Conservation (phyloP, 2,329 filamentous ascomycete genomes). For the Fusarium buharicum region DNA sequence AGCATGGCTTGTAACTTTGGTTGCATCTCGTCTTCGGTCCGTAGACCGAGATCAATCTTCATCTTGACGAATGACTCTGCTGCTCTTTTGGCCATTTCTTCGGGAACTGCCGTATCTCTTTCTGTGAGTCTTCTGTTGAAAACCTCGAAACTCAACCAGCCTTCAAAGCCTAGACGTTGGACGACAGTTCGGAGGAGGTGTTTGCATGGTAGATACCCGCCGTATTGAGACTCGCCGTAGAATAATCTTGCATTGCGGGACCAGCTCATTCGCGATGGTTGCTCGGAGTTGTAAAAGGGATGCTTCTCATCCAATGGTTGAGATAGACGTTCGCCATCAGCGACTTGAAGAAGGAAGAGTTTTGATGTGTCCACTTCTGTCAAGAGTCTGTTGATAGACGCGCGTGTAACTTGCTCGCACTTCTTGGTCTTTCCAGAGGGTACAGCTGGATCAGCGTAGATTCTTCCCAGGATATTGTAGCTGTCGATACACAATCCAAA, state of each 20-base stretch:
- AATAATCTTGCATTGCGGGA: constrained; percentile 74
- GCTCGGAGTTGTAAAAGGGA: constrained; percentile 49
- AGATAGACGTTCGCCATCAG: constrained; percentile 74
- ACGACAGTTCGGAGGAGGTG: constrained; percentile 71
- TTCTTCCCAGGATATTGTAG: constrained; percentile 78
- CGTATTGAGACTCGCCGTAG: constrained; percentile 64
- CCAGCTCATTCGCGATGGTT: constrained; percentile 76
- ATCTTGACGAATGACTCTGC: constrained; percentile 63
- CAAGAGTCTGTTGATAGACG: constrained; percentile 66
- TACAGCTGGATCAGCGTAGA: constrained; percentile 74
- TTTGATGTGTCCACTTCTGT: constrained; percentile 68
- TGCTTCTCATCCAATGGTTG: constrained; percentile 66
- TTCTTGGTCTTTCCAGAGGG: constrained; percentile 61
- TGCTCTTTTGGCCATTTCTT: constrained; percentile 65
- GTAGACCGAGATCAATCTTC: constrained; percentile 51
- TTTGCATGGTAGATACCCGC: constrained; percentile 74
- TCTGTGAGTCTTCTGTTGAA: constrained; percentile 59
- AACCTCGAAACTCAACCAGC: constrained; percentile 78
- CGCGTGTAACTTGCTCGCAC: constrained; percentile 64
- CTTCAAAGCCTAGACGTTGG: constrained; percentile 71
- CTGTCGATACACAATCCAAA: constrained; percentile 82
- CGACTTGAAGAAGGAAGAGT: constrained; percentile 81
- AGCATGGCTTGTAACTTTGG: constrained; percentile 50
- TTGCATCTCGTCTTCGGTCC: constrained; percentile 38
- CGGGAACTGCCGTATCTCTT: constrained; percentile 71